phyloP scores from a whole-genome alignment of 495 filamentous ascomycete species.

The Podospora fimiseda region DNA sequence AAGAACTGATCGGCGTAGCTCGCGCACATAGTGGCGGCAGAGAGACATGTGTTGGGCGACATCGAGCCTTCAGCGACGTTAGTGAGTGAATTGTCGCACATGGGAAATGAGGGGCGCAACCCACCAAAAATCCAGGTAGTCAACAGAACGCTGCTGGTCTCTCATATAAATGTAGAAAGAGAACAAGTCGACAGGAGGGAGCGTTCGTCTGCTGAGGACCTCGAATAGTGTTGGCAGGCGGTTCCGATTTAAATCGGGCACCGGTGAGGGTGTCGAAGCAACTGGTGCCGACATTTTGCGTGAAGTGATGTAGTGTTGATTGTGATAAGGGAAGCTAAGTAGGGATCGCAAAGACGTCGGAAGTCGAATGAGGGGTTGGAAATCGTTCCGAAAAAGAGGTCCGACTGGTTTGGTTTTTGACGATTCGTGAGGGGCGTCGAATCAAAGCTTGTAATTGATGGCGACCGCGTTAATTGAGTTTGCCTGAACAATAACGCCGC shows the following conservation, averaged over 20 bases:
- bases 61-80: conserved; percentile 73
- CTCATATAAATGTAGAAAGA: conserved; percentile 99
- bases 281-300: conserved; percentile 34
- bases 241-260: conserved; percentile 57
- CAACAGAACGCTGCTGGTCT: conserved; percentile 93
- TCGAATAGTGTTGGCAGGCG: conserved; percentile 91
- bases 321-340: background rate
- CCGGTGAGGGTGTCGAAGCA: conserved; percentile 30
- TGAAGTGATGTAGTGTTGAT: background rate
- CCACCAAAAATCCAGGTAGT: conserved; percentile 98
- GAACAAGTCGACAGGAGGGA: conserved; percentile 91
- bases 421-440: background rate
- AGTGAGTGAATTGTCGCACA: conserved; percentile 2
- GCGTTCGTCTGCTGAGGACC: conserved; percentile 82
- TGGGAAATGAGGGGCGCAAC: conserved; percentile 11
- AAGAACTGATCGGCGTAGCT: conserved; percentile 86
- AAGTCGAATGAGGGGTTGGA: background rate
- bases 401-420: background rate
- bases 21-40: conserved; percentile 94
- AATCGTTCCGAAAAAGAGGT: background rate
- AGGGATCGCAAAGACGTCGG: background rate
- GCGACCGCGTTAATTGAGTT: conserved; percentile 3
- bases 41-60: conserved; percentile 98
- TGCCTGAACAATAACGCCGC: background rate
- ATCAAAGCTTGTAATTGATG: background rate